Conservation (phyloP, 225 moss, liverwort and hornwort species). For the Lunularia cruciata region DNA sequence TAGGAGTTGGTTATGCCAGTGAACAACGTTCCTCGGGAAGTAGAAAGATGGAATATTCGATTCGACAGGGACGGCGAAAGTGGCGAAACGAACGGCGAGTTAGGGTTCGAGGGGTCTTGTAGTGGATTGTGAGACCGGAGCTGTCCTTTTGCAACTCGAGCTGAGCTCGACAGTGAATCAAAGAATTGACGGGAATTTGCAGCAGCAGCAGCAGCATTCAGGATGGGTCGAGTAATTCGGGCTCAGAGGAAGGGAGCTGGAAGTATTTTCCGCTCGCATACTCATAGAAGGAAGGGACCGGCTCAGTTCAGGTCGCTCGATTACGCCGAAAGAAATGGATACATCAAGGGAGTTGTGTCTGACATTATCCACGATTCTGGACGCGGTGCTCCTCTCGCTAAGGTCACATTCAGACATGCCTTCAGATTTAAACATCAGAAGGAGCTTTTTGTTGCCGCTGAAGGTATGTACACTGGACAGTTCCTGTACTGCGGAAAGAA, state of each 20-base stretch:
- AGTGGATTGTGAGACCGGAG: background rate
- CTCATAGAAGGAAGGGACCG: conserved; percentile 65
- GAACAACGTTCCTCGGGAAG: no score
- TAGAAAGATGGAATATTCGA: no score
- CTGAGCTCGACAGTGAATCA: conserved; percentile 4
- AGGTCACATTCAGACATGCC: conserved; percentile 71
- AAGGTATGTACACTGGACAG: conserved; percentile 85
- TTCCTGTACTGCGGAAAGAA: conserved; percentile 90
- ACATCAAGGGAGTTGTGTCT: conserved; percentile 75
- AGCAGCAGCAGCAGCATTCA: background rate
- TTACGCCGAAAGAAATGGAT: conserved; percentile 73
- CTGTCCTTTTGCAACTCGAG: conserved; percentile 13
- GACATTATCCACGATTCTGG: conserved; percentile 72
- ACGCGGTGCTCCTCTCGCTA: conserved; percentile 58
- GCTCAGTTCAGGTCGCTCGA: conserved; percentile 70
- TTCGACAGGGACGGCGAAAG: no score
- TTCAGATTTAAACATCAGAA: conserved; percentile 87
- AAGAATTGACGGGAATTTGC: conserved; percentile 16
- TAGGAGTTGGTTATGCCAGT: no score
- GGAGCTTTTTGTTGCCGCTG: conserved; percentile 81
- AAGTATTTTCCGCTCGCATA: conserved; percentile 68
- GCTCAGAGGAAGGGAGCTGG: conserved; percentile 84
- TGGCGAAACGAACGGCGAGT: no score
- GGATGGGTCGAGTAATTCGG: conserved; percentile 78
- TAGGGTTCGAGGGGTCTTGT: conserved; percentile 17